These are phyloP conservation scores for Catharanthus roseus DNA, from an alignment of 257 asterid species.

Conservation along the genomic window DNA sequence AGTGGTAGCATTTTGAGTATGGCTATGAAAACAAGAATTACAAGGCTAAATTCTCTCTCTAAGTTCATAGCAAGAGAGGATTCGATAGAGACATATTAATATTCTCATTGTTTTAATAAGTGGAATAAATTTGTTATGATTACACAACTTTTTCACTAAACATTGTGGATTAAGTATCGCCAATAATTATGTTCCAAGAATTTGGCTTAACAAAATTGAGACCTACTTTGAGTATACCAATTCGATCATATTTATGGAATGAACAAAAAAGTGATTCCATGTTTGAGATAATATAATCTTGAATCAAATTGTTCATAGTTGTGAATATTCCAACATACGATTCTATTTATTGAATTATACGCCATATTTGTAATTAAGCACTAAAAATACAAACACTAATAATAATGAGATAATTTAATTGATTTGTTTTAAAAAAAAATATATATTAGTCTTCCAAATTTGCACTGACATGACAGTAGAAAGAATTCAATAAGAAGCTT, in stretches of 20 bases:
- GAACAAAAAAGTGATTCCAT: neutral
- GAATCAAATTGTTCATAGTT: neutral
- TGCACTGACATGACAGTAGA: too few relatives aligned
- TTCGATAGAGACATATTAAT: slow-evolving; percentile 15
- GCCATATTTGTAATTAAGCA: too few relatives aligned
- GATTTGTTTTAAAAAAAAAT: too few relatives aligned
- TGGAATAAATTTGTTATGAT: slow-evolving; percentile 18
- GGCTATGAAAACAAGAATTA: neutral
- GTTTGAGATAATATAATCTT: neutral
- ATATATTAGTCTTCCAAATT: too few relatives aligned
- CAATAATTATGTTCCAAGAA: slow-evolving; percentile 23
- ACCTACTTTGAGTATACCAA: slow-evolving; percentile 6
- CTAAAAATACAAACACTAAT: too few relatives aligned
- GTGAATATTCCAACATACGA: neutral
- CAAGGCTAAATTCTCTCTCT: neutral
- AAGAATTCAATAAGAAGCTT: too few relatives aligned
- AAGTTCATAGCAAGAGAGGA: neutral
- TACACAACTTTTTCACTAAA: slow-evolving; percentile 14
- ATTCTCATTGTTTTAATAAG: slow-evolving; percentile 16
- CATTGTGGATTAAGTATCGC: neutral
- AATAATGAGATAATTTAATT: too few relatives aligned
- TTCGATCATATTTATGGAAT: neutral
- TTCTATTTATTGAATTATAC: too few relatives aligned
- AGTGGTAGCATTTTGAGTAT: neutral
- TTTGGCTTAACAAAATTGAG: slow-evolving; percentile 2